These are phyloP conservation scores for Leccinum truebloodii DNA, from an alignment of 768 basidiomycete genomes.

Conservation along the genomic window DNA sequence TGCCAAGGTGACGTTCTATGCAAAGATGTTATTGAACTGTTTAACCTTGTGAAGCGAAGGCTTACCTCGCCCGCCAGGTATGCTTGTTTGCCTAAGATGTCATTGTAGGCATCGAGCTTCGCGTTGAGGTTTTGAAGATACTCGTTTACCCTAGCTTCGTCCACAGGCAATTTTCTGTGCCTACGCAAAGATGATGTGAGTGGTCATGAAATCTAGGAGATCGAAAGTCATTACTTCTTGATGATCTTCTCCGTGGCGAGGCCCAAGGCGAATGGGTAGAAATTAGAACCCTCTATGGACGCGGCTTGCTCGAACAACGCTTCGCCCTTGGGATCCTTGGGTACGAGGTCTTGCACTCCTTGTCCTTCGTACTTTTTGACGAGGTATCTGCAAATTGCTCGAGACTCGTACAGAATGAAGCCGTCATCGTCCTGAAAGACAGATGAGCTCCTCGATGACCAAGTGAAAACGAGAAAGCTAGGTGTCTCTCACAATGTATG, in stretches of 20 bases:
- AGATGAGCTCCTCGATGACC: background rate
- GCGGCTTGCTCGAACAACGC: constrained; percentile 24
- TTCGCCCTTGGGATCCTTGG: constrained; percentile 12
- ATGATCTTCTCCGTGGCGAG: constrained; percentile 51
- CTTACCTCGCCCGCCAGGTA: constrained; percentile 60
- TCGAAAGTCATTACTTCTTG: constrained; percentile 43
- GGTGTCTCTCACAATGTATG: constrained; percentile 10
- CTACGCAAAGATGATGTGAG: constrained; percentile 13
- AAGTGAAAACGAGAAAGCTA: background rate
- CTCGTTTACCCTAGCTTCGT: constrained; percentile 27
- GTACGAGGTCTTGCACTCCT: constrained; percentile 24
- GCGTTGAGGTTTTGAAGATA: constrained; percentile 29
- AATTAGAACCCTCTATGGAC: constrained; percentile 35
- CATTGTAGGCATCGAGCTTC: constrained; percentile 53
- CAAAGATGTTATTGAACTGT: background rate
- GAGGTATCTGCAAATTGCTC: constrained; percentile 25
- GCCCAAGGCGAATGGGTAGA: constrained; percentile 45
- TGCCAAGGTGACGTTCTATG: constrained; percentile 43
- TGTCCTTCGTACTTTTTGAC: constrained; percentile 26
- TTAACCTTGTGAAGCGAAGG: background rate
- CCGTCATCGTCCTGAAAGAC: background rate
- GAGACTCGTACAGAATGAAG: background rate
- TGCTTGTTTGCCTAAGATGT: constrained; percentile 50
- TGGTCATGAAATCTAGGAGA: background rate
- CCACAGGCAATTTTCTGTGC: constrained; percentile 8